phyloP scores from a whole-genome alignment of 805 yeast genomes.

The Nakazawaea wyomingensis region DNA sequence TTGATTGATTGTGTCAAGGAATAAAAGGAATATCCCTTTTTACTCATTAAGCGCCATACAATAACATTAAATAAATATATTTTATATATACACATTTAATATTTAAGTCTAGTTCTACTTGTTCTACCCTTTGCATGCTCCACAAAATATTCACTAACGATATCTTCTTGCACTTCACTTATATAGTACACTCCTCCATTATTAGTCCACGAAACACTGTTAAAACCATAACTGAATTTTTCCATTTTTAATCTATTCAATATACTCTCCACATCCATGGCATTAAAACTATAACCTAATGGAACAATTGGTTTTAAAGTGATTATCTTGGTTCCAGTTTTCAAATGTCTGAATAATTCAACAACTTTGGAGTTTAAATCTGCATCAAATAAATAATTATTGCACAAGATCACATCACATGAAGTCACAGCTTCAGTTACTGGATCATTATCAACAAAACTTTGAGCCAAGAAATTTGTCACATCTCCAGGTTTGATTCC shows the following conservation, averaged over 20 bases:
- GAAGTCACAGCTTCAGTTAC: conserved; percentile 49
- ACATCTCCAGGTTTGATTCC: conserved; percentile 60
- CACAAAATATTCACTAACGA: conserved; percentile 28
- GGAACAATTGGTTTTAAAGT: conserved; percentile 78
- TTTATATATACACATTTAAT: background rate
- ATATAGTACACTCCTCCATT: conserved; percentile 78
- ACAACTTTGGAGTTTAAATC: conserved; percentile 65
- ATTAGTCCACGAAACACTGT: conserved; percentile 87
- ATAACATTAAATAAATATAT: too few species aligned
- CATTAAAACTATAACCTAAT: conserved; percentile 62
- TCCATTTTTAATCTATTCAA: conserved; percentile 62
- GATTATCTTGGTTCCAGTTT: conserved; percentile 73
- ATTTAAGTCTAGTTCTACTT: conserved; percentile 6
- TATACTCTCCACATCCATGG: conserved; percentile 47
- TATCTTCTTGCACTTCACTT: conserved; percentile 49
- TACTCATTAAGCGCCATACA: too few species aligned
- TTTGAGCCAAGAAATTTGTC: conserved; percentile 55
- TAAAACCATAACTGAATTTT: conserved; percentile 55
- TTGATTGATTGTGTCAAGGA: too few species aligned
- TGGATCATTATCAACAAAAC: conserved; percentile 63
- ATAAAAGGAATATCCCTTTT: too few species aligned
- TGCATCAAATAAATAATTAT: conserved; percentile 82
- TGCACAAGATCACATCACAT: conserved; percentile 71
- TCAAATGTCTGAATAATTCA: conserved; percentile 54
- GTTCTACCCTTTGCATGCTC: conserved; percentile 13